A percentile compares a stretch with the other conserved stretches of the same genome.
Evolutionary conservation across 805 yeast species (phyloP).

Genomic region (Torulaspora gathmanii): DNA sequence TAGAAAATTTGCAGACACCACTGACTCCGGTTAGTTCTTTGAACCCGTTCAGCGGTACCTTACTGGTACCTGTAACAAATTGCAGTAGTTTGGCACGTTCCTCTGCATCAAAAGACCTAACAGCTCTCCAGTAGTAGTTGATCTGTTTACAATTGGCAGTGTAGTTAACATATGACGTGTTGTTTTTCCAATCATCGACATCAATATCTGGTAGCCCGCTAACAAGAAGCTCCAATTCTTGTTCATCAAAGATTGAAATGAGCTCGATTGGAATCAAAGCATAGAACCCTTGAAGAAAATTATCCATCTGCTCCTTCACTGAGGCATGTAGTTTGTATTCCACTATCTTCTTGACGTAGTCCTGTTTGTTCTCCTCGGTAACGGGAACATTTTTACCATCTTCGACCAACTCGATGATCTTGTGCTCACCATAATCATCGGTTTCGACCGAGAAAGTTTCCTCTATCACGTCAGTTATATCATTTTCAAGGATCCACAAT

Average conservation of each 20-base stretch:
- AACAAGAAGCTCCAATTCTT: conserved; percentile 85
- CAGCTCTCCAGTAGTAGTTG: conserved; percentile 98
- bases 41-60: conserved; percentile 93
- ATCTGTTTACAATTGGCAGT: conserved; percentile 78
- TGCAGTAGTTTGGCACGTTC: conserved; percentile 91
- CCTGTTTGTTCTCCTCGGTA: conserved; percentile 84
- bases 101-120: conserved; percentile 86
- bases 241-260: conserved; percentile 87
- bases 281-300: conserved; percentile 81
- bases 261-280: conserved; percentile 82
- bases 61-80: conserved; percentile 95
- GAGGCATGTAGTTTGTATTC: conserved; percentile 81
- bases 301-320: conserved; percentile 81
- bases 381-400: conserved; percentile 81
- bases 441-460: conserved; percentile 93
- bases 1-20: conserved; percentile 80
- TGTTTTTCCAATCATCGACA: conserved; percentile 91
- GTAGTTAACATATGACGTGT: conserved; percentile 77
- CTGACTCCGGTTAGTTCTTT: conserved; percentile 82
- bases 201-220: conserved; percentile 96
- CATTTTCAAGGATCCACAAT: conserved; percentile 95
- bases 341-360: conserved; percentile 79
- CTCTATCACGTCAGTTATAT: conserved; percentile 89
- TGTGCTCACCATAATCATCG: conserved; percentile 89
- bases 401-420: conserved; percentile 74